Conservation (phyloP, 352 stramenopile species). For the Thraustotheca clavata region DNA sequence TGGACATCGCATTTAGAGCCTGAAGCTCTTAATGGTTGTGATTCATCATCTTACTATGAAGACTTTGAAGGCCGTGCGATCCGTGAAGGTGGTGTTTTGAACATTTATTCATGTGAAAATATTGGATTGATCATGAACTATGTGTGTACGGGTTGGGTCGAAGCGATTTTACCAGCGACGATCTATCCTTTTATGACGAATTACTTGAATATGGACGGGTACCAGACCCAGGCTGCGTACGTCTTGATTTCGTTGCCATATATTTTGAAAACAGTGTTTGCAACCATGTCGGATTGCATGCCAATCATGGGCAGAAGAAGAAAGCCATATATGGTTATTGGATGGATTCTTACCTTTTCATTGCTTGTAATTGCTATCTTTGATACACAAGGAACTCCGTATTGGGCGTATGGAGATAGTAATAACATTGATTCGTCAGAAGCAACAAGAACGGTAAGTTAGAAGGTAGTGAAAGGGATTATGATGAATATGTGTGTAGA, state of each 20-base stretch:
- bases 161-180: conserved; percentile 49
- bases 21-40: background rate
- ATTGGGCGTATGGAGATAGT: background rate
- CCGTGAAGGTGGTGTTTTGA: conserved; percentile 39
- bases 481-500: background rate
- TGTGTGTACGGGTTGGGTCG: conserved; percentile 48
- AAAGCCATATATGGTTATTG: conserved; percentile 41
- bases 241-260: conserved; percentile 47
- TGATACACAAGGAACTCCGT: background rate
- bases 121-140: conserved; percentile 57
- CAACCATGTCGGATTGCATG: conserved; percentile 41
- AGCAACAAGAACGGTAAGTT: background rate
- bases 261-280: conserved; percentile 52
- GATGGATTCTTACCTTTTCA: conserved; percentile 39
- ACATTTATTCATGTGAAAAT: conserved; percentile 34
- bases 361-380: conserved; percentile 33
- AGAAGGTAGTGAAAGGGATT: background rate
- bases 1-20: conserved; percentile 11
- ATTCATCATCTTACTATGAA: background rate
- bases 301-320: conserved; percentile 36
- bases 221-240: conserved; percentile 48
- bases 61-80: conserved; percentile 43
- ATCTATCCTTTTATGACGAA: conserved; percentile 68
- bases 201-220: conserved; percentile 56
- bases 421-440: background rate